Evolutionary conservation across 1,139 yeast genomes (phyloP).

Genomic region (Taiozyma sp.): DNA sequence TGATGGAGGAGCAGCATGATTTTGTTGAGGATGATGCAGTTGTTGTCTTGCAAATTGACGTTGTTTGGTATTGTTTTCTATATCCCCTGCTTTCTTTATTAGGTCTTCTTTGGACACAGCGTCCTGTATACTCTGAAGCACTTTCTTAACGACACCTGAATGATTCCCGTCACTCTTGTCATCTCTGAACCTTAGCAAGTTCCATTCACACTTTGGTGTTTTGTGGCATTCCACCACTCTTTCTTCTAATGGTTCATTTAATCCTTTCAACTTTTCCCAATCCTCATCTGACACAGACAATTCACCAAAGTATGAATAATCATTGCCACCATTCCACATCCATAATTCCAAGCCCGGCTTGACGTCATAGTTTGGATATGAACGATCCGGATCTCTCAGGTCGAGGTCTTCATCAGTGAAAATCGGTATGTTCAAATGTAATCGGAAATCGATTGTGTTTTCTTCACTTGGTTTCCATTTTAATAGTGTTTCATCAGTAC

Average conservation of each 20-base stretch:
- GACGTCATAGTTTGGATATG: constrained; percentile 76
- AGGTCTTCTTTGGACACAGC: constrained; percentile 80
- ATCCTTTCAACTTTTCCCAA: constrained; percentile 71
- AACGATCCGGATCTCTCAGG: constrained; percentile 66
- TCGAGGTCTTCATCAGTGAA: constrained; percentile 69
- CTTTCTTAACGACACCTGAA: constrained; percentile 71
- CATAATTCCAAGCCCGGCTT: constrained; percentile 64
- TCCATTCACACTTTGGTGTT: constrained; percentile 56
- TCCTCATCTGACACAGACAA: constrained; percentile 63
- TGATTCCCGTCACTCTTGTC: constrained; percentile 91
- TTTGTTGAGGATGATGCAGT: constrained; percentile 4
- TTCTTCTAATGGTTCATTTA: constrained; percentile 84
- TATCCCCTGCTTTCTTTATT: constrained; percentile 40
- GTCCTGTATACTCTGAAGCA: constrained; percentile 79
- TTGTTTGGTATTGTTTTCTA: constrained; percentile 43
- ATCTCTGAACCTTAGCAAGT: constrained; percentile 82
- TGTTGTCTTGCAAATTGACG: constrained; percentile 32
- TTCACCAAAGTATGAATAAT: constrained; percentile 64
- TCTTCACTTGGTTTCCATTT: constrained; percentile 99
- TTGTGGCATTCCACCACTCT: constrained; percentile 81
- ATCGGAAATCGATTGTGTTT: constrained; percentile 84
- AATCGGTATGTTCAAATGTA: constrained; percentile 61
- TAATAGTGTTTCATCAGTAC: constrained; percentile 76
- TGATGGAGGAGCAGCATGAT: neutral
- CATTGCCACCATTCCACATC: constrained; percentile 77